Base-by-base conservation (phyloP, 192 early-diverging fungal genomes). In the Backusella morwellensis region DNA sequence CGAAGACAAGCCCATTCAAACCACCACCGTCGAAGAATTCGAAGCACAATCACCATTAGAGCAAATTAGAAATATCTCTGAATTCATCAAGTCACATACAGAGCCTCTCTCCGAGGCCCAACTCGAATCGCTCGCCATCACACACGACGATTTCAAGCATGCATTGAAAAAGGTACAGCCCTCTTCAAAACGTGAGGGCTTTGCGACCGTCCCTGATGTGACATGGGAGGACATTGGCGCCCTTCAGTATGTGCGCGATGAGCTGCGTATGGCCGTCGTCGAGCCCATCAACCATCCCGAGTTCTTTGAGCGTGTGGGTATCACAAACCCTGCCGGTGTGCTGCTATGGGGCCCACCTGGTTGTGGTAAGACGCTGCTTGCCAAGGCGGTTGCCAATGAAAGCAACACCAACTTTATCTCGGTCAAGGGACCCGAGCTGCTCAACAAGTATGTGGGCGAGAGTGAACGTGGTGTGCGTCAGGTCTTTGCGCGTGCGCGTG, bases 371-470 rank as follows among this genome's bases (percentile, higher is more conserved):
- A 99, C 98, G 14, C 84, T 99, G 69, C 85, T 98, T 68, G 98
- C 97, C 21, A 99, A 99, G 76, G 98, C 98, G 5, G 96, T 99
- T 67, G 97, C 98, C 1, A 99, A 95, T 81, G 97, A 98, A 82
- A 96, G 93, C 71, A 92, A 96, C 73, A 97, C 95, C 78, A 99
- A 98, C 85, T 99, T 99, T 78, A 96, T 99, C 68, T 96, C 94
- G 44, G 97, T 99, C 68, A 99, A 99, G 77, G 98, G 98, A 7
- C 97, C 97, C 14, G 98, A 99, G 79, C 84, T 99, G 19, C 85
- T 99, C 56, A 98, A 98, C 87, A 99, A 99, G 87, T 99, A 98
- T 76, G 98, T 99, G 2, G 98, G 98, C 66, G 98, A 99, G 80
- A 98, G 97, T 85, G 98, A 99, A 84, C 88, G 97, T 34, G 96